These are phyloP conservation scores for Fraxinus excelsior DNA, from an alignment of 257 asterid species.

Conservation along the genomic window DNA sequence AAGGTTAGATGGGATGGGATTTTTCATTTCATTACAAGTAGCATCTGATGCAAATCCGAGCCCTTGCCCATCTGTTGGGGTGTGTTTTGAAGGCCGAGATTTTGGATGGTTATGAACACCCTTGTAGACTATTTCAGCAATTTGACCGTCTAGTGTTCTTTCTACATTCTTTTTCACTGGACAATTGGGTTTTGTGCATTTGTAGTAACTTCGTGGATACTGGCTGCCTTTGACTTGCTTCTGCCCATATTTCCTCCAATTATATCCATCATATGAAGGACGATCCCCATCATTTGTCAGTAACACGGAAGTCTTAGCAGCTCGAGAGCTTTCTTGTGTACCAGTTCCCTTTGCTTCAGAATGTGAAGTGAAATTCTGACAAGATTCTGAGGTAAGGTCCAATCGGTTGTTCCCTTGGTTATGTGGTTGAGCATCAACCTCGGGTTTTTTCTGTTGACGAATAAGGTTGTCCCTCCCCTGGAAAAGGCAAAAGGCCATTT, in stretches of 20 bases:
- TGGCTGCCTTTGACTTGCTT: constrained; percentile 89
- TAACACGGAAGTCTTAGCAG: constrained; percentile 31
- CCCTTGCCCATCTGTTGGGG: constrained; percentile 36
- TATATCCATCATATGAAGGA: constrained; percentile 69
- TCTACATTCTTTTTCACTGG: constrained; percentile 84
- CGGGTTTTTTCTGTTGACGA: constrained; percentile 35
- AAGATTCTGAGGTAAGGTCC: constrained; percentile 25
- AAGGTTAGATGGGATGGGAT: constrained; percentile 24
- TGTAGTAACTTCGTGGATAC: constrained; percentile 81
- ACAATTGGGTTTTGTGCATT: constrained; percentile 79
- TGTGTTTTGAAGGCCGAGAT: constrained; percentile 42
- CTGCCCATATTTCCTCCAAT: constrained; percentile 93
- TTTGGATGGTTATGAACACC: constrained; percentile 78
- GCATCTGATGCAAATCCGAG: constrained; percentile 24
- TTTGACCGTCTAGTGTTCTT: constrained; percentile 52
- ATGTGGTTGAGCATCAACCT: constrained; percentile 27
- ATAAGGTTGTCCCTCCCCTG: constrained; percentile 36
- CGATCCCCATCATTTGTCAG: constrained; percentile 37
- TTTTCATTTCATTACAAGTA: constrained; percentile 30
- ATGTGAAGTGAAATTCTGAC: constrained; percentile 14
- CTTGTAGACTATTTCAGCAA: constrained; percentile 71
- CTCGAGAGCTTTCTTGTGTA: constrained; percentile 33
- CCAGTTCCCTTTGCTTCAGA: constrained; percentile 25
- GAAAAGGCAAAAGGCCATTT: constrained; percentile 7
- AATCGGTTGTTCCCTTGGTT: constrained; percentile 29